Percentiles rank a stretch among this genome's conserved stretches.
These are phyloP conservation scores for Epichloe sibirici DNA, from an alignment of 2,329 filamentous ascomycete genomes.

Conservation along the genomic window DNA sequence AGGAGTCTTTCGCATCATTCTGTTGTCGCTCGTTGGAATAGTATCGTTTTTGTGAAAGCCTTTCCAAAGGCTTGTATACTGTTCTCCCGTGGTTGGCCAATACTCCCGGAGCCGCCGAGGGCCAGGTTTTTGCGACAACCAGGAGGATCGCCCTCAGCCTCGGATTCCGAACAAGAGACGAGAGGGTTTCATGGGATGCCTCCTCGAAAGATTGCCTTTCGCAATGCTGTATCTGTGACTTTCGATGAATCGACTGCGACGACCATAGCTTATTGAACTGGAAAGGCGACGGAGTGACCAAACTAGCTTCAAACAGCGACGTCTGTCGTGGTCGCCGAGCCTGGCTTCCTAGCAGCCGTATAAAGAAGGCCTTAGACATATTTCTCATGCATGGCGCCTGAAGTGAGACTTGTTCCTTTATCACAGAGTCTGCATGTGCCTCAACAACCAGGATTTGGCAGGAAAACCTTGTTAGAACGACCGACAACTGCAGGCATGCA, in stretches of 20 bases:
- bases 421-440: not conserved
- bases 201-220: not conserved
- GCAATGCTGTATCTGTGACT: not conserved
- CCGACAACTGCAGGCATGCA: not conserved
- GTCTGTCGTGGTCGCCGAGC: conserved; percentile 18
- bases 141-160: not conserved
- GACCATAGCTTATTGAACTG: conserved; percentile 3
- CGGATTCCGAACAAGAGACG: no score
- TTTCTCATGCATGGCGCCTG: conserved; percentile 26
- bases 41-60: not conserved
- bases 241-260: not conserved
- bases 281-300: not conserved
- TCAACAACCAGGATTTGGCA: not conserved
- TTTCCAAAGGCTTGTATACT: not conserved
- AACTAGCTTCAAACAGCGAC: conserved; percentile 5
- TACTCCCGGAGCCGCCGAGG: not conserved
- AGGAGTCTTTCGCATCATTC: not conserved
- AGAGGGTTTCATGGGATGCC: not conserved
- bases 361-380: conserved; percentile 29
- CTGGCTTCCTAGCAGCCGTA: conserved; percentile 24
- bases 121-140: not conserved
- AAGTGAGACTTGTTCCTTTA: not conserved
- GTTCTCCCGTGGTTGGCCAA: not conserved
- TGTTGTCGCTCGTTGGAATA: not conserved
- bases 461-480: not conserved